A percentile compares a stretch with the other conserved stretches of the same genome.
These are phyloP conservation scores for Ambispora gerdemannii DNA, from an alignment of 192 early-diverging fungal species.

Conservation along the genomic window DNA sequence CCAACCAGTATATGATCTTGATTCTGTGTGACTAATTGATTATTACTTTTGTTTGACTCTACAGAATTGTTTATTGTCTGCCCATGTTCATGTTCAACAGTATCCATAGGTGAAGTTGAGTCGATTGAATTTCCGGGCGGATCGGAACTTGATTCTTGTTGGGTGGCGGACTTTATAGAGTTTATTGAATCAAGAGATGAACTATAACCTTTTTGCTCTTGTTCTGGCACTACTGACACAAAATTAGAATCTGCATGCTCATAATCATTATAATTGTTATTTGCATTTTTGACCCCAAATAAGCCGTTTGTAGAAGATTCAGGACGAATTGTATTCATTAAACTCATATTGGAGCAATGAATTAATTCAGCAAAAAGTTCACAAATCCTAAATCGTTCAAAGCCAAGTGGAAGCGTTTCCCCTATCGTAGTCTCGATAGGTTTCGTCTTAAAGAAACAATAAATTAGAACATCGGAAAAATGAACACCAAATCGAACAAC, in stretches of 20 bases:
- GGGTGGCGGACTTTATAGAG: too few relatives aligned
- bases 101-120: not conserved
- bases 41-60: not conserved
- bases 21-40: conserved; percentile 27
- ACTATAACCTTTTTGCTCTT: conserved; percentile 5
- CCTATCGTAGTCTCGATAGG: conserved; percentile 77
- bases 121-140: not conserved
- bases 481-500: not conserved
- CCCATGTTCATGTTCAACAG: conserved; percentile 17
- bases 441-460: conserved; percentile 37
- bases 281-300: conserved; percentile 29
- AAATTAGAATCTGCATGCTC: conserved; percentile 1
- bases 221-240: not conserved
- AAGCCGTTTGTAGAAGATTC: conserved; percentile 40
- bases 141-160: not conserved
- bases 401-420: conserved; percentile 81
- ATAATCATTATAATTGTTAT: conserved; percentile 18
- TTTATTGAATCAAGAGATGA: too few relatives aligned
- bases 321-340: conserved; percentile 53
- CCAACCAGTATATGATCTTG: conserved; percentile 55
- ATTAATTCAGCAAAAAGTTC: conserved; percentile 98
- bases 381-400: conserved; percentile 92
- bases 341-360: conserved; percentile 87
- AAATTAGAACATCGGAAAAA: not conserved
- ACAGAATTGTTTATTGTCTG: conserved; percentile 9